A percentile compares a stretch with the other conserved stretches of the same genome.
Conservation (phyloP, 2,329 filamentous ascomycete genomes). For the Capronia coronata region DNA sequence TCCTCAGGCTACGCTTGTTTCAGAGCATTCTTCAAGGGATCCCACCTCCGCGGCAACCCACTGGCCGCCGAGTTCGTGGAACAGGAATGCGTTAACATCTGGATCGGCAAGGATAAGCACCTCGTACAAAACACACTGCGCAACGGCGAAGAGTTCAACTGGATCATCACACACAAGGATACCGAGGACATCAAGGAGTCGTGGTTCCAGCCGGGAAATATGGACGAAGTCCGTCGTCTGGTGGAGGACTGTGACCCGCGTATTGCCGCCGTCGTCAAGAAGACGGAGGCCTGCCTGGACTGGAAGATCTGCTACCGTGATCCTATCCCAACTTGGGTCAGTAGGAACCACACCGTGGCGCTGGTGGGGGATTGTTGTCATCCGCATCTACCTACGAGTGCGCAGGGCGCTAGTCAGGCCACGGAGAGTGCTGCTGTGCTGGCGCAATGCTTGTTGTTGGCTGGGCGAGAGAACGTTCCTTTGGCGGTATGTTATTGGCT, state of each 20-base stretch:
- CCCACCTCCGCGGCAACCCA: slow-evolving; percentile 46
- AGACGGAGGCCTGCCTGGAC: slow-evolving; percentile 32
- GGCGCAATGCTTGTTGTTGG: slow-evolving; percentile 23
- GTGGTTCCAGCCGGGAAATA: slow-evolving; percentile 49
- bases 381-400: slow-evolving; percentile 39
- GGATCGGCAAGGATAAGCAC: slow-evolving; percentile 50
- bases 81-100: slow-evolving; percentile 48
- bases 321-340: slow-evolving; percentile 29
- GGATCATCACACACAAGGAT: slow-evolving; percentile 52
- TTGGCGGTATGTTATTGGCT: slow-evolving; percentile 10
- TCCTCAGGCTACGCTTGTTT: slow-evolving; percentile 31
- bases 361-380: slow-evolving; percentile 38
- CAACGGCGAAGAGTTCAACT: slow-evolving; percentile 39
- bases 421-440: slow-evolving; percentile 41
- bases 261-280: slow-evolving; percentile 43
- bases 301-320: slow-evolving; percentile 33
- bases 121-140: slow-evolving; percentile 47
- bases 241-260: slow-evolving; percentile 49
- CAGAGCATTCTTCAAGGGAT: slow-evolving; percentile 34
- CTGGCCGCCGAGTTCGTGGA: slow-evolving; percentile 49
- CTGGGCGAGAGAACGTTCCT: slow-evolving; percentile 18
- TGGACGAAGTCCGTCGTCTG: slow-evolving; percentile 47
- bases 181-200: slow-evolving; percentile 47
- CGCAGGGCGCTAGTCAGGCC: slow-evolving; percentile 40
- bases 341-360: slow-evolving; percentile 28